Percentiles rank a stretch among this genome's conserved stretches.
These are phyloP conservation scores for Trichosporon faecale DNA, from an alignment of 1,284 basidiomycete species.

Conservation along the genomic window DNA sequence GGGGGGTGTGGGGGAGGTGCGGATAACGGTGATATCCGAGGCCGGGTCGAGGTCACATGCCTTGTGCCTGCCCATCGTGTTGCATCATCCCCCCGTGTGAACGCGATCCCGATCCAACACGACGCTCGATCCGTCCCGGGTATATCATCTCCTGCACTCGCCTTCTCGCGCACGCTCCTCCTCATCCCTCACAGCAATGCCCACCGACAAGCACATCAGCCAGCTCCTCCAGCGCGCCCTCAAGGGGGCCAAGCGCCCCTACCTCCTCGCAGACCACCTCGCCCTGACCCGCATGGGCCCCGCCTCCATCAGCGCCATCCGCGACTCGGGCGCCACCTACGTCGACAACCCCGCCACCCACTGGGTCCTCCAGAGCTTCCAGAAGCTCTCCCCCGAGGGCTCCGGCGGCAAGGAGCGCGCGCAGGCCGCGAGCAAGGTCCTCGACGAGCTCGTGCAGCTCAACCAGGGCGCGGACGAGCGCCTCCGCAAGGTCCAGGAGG, in stretches of 20 bases:
- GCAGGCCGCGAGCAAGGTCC: constrained; percentile 10
- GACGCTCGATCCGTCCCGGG: neutral
- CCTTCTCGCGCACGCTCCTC: neutral
- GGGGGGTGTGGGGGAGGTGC: neutral
- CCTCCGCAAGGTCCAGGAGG: constrained; percentile 14
- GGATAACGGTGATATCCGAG: constrained; percentile 7
- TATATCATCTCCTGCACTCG: neutral
- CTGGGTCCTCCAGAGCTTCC: constrained; percentile 22
- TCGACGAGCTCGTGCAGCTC: constrained; percentile 15
- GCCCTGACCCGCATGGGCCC: constrained; percentile 19
- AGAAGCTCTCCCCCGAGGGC: neutral
- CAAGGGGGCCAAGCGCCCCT: constrained; percentile 8
- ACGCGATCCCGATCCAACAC: neutral
- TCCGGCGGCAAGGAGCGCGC: constrained; percentile 4
- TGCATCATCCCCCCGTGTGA: neutral
- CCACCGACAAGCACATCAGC: constrained; percentile 17
- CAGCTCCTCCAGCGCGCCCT: constrained; percentile 12
- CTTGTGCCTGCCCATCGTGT: neutral
- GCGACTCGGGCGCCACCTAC: constrained; percentile 14
- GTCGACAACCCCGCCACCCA: constrained; percentile 22
- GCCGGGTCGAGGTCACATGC: neutral
- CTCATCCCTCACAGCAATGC: constrained; percentile 1
- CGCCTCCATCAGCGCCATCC: constrained; percentile 2
- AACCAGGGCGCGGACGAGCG: constrained; percentile 10
- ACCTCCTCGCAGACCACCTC: constrained; percentile 20